Percentiles rank a stretch among this genome's conserved stretches.
phyloP scores from a whole-genome alignment of 768 basidiomycete species.

The Suillus fuscotomentosus region DNA sequence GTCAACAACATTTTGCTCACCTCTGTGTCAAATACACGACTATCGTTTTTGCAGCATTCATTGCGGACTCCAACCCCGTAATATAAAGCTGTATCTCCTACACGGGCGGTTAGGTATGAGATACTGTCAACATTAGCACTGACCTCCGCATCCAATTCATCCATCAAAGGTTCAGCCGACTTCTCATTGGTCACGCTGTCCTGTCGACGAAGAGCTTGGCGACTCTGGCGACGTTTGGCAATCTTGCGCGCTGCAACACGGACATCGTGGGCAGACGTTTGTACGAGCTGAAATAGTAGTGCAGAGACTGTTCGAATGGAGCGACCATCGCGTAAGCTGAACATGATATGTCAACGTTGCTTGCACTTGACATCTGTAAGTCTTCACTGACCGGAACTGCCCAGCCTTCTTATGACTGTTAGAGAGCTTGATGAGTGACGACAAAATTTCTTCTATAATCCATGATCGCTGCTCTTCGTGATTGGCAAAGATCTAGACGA shows the following conservation, averaged over 20 bases:
- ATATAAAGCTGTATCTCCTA: constrained; percentile 74
- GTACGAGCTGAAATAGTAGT: constrained; percentile 91
- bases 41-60: constrained; percentile 83
- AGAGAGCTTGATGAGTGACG: constrained; percentile 85
- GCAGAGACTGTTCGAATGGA: constrained; percentile 95
- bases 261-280: constrained; percentile 91
- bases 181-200: constrained; percentile 54
- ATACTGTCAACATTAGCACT: neutral
- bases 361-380: neutral
- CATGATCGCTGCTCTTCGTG: constrained; percentile 89
- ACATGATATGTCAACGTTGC: neutral
- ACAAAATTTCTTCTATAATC: constrained; percentile 97
- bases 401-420: constrained; percentile 89
- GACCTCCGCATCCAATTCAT: constrained; percentile 70
- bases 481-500: constrained; percentile 79
- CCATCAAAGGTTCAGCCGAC: constrained; percentile 52
- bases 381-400: constrained; percentile 69
- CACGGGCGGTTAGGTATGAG: neutral
- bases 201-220: constrained; percentile 58
- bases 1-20: constrained; percentile 25
- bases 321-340: constrained; percentile 85
- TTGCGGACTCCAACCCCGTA: constrained; percentile 76
- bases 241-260: constrained; percentile 63
- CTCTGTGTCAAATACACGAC: constrained; percentile 72
- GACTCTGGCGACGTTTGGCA: constrained; percentile 60